Base-by-base conservation (phyloP, 2,329 filamentous ascomycete genomes). In the Phoma sp. region DNA sequence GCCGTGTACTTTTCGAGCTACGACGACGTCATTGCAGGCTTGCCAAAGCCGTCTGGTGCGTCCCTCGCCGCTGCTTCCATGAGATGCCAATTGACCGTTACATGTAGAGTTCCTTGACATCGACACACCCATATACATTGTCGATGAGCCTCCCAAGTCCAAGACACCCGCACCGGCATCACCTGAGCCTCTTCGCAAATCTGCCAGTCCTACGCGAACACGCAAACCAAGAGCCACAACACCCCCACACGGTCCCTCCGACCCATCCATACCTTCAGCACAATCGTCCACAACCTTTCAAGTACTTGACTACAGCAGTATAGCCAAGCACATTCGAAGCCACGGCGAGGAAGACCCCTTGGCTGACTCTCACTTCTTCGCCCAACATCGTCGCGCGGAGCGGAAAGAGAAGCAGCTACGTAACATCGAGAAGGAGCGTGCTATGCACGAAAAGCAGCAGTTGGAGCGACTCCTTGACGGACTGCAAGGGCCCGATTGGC, bases 1-100 rank as follows among this genome's bases (percentile, higher is more conserved):
- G 88, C 92, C 30, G 84, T 87, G 40, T 98, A 96, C 77, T 97
- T 98, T 70, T 87, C 90, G 46, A 93, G 96, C 69, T 98, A 96
- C 75, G 93, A 97, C 76, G 91, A 96, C 72, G 85, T 97, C 62
- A 92, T 98, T 77, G 92, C 91, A 58, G 91, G 96, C 71, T 88
- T 91, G 59, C 85, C 87, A 32, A 89, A 89, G 66, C 88, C 93
- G 76, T 81, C 88, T 65, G 88, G 92, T 93, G 83, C 73, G 64
- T 64, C 63, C 7, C 42, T 53, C 36, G 57, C 65, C 34, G 58
- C 15, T 64, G 15, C 47, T 56, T 7, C 43, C 33, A 20, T 43
- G 30, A 20, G 15, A 21, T 38, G n/a, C 18, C 42, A 45, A 26
- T 65, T 69, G 57, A 73, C 57, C 42, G 38, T 34, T 40, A 39